These are phyloP conservation scores for Fonsecaea multimorphosa DNA, from an alignment of 2,329 filamentous ascomycete species.

Conservation along the genomic window DNA sequence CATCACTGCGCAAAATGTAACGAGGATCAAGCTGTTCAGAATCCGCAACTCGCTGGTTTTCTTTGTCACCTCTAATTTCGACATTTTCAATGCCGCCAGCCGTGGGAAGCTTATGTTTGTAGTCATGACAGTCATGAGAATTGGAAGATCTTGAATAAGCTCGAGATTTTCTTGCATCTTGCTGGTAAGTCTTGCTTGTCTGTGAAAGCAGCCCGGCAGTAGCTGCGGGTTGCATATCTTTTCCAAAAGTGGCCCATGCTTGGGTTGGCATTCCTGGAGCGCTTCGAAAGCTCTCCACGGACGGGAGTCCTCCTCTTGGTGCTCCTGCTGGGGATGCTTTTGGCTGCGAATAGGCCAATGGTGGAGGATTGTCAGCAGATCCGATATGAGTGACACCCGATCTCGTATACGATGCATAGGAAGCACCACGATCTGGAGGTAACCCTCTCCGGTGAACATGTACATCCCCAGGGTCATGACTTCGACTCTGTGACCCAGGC, in stretches of 20 bases:
- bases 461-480: not conserved
- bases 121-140: not conserved
- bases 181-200: not conserved
- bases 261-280: not conserved
- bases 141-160: not conserved
- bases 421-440: not conserved
- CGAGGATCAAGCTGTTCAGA: not conserved
- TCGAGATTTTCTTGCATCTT: not conserved
- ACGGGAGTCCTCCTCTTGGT: not conserved
- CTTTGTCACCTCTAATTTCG: not conserved
- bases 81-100: not conserved
- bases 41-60: not conserved
- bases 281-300: not conserved
- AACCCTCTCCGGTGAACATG: not conserved
- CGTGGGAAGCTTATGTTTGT: not conserved
- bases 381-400: not conserved
- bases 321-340: not conserved
- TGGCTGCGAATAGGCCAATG: not conserved
- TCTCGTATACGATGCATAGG: not conserved
- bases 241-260: not conserved
- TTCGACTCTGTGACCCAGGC: not conserved
- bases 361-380: not conserved
- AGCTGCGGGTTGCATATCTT: not conserved
- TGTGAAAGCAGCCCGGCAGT: not conserved
- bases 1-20: slow-evolving; percentile 1